Conservation (phyloP, 768 basidiomycete species). For the Termitomyces sp. region DNA sequence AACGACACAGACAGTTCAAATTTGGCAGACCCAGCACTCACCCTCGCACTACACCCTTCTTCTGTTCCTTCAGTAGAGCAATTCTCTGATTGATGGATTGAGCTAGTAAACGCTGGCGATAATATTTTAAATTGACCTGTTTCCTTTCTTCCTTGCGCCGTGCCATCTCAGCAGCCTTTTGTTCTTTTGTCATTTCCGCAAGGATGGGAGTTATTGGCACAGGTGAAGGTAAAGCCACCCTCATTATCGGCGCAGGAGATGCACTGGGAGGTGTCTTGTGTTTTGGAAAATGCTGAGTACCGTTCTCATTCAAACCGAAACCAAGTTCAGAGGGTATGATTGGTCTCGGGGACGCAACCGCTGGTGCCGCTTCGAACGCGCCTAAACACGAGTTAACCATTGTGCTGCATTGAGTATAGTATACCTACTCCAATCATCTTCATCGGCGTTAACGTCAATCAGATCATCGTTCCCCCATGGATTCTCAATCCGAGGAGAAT, state of each 20-base stretch:
- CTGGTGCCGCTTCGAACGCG: conserved; percentile 62
- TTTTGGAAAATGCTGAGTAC: neutral
- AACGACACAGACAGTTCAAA: neutral
- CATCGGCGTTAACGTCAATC: conserved; percentile 91
- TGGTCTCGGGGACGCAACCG: conserved; percentile 16
- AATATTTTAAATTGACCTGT: conserved; percentile 40
- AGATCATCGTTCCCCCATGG: conserved; percentile 76
- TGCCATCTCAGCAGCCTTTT: conserved; percentile 91
- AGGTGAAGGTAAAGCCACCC: conserved; percentile 13
- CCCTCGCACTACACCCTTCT: conserved; percentile 43
- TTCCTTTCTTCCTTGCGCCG: conserved; percentile 88
- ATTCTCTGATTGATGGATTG: conserved; percentile 47
- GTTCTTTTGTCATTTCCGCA: conserved; percentile 72
- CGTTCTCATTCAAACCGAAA: neutral
- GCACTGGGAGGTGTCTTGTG: conserved; percentile 14
- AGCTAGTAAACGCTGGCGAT: conserved; percentile 1
- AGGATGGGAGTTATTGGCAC: conserved; percentile 22
- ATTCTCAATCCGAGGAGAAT: conserved; percentile 35
- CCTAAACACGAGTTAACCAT: conserved; percentile 29
- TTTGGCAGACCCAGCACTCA: neutral
- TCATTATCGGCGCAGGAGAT: conserved; percentile 14
- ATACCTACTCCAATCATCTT: conserved; percentile 90
- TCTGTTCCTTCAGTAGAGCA: conserved; percentile 76
- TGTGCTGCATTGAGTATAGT: neutral
- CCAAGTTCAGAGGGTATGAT: neutral